Evolutionary conservation across 495 filamentous ascomycete species (phyloP).

Genomic region (Cryomyces minteri): DNA sequence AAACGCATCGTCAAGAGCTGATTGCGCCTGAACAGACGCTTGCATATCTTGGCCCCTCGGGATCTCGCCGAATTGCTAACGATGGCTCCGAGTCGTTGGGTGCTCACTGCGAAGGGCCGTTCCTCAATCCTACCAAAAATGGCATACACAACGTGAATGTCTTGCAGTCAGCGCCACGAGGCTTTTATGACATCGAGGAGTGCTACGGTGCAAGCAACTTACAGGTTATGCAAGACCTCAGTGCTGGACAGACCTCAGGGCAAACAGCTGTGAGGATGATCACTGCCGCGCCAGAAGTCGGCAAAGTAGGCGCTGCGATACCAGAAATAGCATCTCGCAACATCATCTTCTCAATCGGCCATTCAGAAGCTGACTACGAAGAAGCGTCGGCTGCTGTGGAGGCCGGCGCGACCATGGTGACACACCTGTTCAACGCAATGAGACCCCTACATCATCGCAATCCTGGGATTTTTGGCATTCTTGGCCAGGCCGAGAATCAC

Average conservation of each 20-base stretch:
- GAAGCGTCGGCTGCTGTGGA: constrained; percentile 44
- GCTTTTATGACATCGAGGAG: constrained; percentile 36
- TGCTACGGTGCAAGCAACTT: constrained; percentile 56
- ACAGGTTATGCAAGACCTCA: background rate
- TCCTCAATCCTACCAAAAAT: constrained; percentile 51
- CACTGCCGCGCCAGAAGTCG: constrained; percentile 64
- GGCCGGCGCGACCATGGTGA: constrained; percentile 67
- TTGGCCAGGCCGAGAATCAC: constrained; percentile 15
- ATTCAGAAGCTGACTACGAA: constrained; percentile 64
- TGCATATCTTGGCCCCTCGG: constrained; percentile 53
- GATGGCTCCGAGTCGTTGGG: constrained; percentile 66
- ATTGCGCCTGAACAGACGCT: constrained; percentile 29
- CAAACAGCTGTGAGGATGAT: constrained; percentile 46
- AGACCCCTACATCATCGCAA: constrained; percentile 67
- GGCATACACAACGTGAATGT: constrained; percentile 56
- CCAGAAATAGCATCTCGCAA: constrained; percentile 34
- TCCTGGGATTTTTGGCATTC: constrained; percentile 56
- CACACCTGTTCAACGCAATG: constrained; percentile 87
- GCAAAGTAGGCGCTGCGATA: constrained; percentile 42
- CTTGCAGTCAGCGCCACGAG: constrained; percentile 31
- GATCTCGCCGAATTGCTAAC: constrained; percentile 26
- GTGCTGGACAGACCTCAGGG: constrained; percentile 3
- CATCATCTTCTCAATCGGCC: constrained; percentile 61
- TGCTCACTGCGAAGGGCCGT: constrained; percentile 73
- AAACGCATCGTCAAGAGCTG: too few relatives aligned